These are phyloP conservation scores for Aspergillus latus DNA, from an alignment of 2,329 filamentous ascomycete species.

Conservation along the genomic window DNA sequence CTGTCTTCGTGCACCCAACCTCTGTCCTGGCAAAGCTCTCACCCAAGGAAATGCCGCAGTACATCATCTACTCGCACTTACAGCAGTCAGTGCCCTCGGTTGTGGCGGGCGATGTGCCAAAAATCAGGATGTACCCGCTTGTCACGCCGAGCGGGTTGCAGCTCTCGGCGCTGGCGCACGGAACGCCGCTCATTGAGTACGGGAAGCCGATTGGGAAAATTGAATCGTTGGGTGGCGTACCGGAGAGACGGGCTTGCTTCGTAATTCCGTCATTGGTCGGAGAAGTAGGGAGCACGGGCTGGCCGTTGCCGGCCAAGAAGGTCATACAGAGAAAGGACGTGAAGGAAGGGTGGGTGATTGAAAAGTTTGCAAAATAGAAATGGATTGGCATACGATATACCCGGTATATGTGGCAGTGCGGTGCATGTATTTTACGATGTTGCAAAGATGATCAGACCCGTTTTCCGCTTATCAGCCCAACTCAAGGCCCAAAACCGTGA, in stretches of 20 bases:
- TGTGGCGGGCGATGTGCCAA: slow-evolving; percentile 59
- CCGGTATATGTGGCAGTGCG: neutral
- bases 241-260: slow-evolving; percentile 70
- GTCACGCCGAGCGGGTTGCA: slow-evolving; percentile 75
- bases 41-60: slow-evolving; percentile 75
- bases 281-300: slow-evolving; percentile 66
- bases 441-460: neutral
- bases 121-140: slow-evolving; percentile 84
- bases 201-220: slow-evolving; percentile 91
- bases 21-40: slow-evolving; percentile 73
- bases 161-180: slow-evolving; percentile 74
- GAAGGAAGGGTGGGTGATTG: slow-evolving; percentile 73
- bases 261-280: slow-evolving; percentile 78
- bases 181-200: slow-evolving; percentile 78
- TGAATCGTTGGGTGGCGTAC: slow-evolving; percentile 48
- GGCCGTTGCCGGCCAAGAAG: slow-evolving; percentile 82
- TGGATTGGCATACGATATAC: slow-evolving; percentile 18
- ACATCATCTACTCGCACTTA: slow-evolving; percentile 82
- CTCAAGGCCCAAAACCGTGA: slow-evolving; percentile 1
- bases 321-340: slow-evolving; percentile 74
- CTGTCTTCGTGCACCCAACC: slow-evolving; percentile 84
- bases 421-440: neutral
- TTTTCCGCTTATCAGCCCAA: neutral
- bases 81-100: slow-evolving; percentile 63
- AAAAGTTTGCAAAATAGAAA: slow-evolving; percentile 46